These are phyloP conservation scores for Talaromyces marneffei DNA, from an alignment of 2,329 filamentous ascomycete genomes.

Conservation along the genomic window DNA sequence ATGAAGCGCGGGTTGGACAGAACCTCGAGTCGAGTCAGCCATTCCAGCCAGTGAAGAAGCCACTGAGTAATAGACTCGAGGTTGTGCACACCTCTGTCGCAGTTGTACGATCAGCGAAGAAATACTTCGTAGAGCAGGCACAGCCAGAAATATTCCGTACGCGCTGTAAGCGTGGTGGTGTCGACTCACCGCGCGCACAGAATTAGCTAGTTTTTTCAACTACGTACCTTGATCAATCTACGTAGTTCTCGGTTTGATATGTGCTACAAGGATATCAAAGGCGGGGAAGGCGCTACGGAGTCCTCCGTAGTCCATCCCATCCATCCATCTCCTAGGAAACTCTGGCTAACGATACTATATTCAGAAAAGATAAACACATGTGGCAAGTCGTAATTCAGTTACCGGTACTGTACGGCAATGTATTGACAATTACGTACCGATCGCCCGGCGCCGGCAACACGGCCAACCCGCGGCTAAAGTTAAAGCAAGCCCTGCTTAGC, in stretches of 20 bases:
- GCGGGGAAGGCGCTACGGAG: slow-evolving; percentile 1
- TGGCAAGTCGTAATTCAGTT: not conserved
- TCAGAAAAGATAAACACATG: not conserved
- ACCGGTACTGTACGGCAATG: not conserved
- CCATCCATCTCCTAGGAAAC: not conserved
- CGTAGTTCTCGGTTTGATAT: not conserved
- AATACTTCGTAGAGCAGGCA: not conserved
- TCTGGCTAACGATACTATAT: too few species aligned
- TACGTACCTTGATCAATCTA: not conserved
- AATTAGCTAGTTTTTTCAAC: not conserved
- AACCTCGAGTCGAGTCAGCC: not conserved
- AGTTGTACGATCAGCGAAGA: not conserved
- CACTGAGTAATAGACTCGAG: not conserved
- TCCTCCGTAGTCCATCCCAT: not conserved
- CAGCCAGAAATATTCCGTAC: not conserved
- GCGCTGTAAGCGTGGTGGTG: slow-evolving; percentile 2
- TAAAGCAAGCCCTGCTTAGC: slow-evolving; percentile 2
- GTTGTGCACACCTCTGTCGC: not conserved
- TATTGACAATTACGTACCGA: not conserved
- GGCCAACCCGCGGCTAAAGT: not conserved
- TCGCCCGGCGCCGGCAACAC: slow-evolving; percentile 3
- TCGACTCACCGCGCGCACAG: not conserved
- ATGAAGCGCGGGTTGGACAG: not conserved
- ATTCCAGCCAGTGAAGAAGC: not conserved
- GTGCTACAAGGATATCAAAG: not conserved